phyloP scores from a whole-genome alignment of 495 filamentous ascomycete species.

The Mycothermus thermophilus region DNA sequence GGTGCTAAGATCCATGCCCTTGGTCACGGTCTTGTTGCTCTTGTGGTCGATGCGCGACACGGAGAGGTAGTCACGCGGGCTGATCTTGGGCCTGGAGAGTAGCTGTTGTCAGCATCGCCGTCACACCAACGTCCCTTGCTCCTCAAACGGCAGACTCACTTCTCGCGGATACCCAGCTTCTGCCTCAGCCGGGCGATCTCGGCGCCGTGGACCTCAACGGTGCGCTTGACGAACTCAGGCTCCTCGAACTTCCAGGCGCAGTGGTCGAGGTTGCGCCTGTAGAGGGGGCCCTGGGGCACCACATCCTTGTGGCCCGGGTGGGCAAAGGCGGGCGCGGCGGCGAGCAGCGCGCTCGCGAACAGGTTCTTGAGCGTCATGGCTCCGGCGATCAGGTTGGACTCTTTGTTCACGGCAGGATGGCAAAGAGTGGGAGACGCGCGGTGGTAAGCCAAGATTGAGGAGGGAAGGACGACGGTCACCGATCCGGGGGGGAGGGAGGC shows the following conservation, averaged over 20 bases:
- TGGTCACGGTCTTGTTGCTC: constrained; percentile 41
- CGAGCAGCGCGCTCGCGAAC: constrained; percentile 15
- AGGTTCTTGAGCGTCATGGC: constrained; percentile 17
- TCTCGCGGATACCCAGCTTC: constrained; percentile 9
- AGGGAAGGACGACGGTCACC: too few species aligned
- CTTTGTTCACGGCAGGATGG: too few species aligned
- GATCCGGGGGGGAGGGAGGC: too few species aligned
- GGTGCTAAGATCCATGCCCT: constrained; percentile 31
- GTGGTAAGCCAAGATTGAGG: too few species aligned
- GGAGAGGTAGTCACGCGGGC: constrained; percentile 17
- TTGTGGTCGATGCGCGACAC: constrained; percentile 31
- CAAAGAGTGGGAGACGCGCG: too few species aligned
- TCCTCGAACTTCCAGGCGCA: constrained; percentile 15
- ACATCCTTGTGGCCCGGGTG: constrained; percentile 18
- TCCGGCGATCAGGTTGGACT: background rate
- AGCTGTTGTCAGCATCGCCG: background rate
- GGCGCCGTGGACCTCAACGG: constrained; percentile 17
- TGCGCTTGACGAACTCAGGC: constrained; percentile 18
- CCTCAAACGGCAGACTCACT: too few species aligned
- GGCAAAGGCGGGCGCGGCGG: constrained; percentile 14
- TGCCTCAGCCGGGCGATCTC: constrained; percentile 15
- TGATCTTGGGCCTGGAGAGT: constrained; percentile 9
- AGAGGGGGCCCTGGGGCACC: constrained; percentile 15
- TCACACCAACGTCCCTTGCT: constrained; percentile 3
- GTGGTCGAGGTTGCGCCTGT: constrained; percentile 20